Percentiles rank a stretch among this genome's conserved stretches.
Evolutionary conservation across 441 rosid genomes (phyloP).

Genomic region (Pelargonium cotyledonis): DNA sequence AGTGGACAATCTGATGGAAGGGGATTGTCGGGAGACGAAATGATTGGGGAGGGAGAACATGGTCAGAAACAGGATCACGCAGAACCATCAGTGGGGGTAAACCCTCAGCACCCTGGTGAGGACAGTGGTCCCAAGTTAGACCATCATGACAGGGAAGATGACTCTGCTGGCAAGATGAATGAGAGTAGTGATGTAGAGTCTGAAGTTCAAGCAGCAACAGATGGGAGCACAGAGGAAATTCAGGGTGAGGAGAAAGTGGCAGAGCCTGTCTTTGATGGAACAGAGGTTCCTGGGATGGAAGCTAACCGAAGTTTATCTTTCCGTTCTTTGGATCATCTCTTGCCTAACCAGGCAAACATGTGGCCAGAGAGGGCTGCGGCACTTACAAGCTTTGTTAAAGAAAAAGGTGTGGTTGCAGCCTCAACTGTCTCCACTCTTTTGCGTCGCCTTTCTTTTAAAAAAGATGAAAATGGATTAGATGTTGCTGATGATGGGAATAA

Average conservation of each 20-base stretch:
- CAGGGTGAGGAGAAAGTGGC: conserved; percentile 28
- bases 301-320: conserved; percentile 29
- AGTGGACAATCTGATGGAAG: conserved; percentile 14
- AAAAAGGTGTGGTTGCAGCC: conserved; percentile 57
- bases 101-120: neutral
- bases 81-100: conserved; percentile 6
- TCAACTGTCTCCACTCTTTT: conserved; percentile 45
- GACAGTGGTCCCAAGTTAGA: conserved; percentile 15
- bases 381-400: conserved; percentile 58
- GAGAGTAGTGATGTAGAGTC: conserved; percentile 21
- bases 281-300: conserved; percentile 44
- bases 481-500: conserved; percentile 23
- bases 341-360: conserved; percentile 32
- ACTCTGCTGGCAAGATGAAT: conserved; percentile 20
- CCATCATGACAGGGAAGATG: conserved; percentile 20
- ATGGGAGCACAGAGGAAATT: conserved; percentile 20
- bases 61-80: neutral
- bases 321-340: conserved; percentile 28
- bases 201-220: conserved; percentile 30
- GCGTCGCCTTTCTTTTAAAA: conserved; percentile 50
- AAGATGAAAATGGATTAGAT: conserved; percentile 24
- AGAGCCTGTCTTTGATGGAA: conserved; percentile 47
- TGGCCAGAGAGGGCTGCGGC: conserved; percentile 68
- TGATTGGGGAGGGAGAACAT: conserved; percentile 14
- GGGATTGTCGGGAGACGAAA: conserved; percentile 1